Conservation (phyloP, 306 rosid species). For the Gleditsia sinensis region DNA sequence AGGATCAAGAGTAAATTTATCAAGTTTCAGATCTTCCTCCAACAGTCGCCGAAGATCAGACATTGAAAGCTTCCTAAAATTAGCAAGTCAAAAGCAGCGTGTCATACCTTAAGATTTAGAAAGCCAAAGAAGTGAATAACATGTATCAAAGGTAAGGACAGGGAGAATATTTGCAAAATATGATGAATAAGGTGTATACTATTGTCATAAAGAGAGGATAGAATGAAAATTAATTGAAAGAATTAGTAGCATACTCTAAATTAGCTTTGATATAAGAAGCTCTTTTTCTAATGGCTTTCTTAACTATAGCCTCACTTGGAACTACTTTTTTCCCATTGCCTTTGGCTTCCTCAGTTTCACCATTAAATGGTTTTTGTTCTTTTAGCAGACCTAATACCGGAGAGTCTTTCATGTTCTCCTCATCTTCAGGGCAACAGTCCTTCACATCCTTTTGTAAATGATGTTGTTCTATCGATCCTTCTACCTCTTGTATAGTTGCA, state of each 20-base stretch:
- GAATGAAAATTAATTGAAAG: slow-evolving; percentile 14
- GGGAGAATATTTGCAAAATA: neutral
- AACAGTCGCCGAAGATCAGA: slow-evolving; percentile 83
- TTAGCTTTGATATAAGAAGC: slow-evolving; percentile 71
- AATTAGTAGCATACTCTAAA: slow-evolving; percentile 71
- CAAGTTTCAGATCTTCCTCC: slow-evolving; percentile 87
- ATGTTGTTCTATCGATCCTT: slow-evolving; percentile 49
- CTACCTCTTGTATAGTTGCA: slow-evolving; percentile 44
- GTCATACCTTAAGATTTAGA: slow-evolving; percentile 29
- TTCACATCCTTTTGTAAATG: slow-evolving; percentile 50
- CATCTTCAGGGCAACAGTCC: slow-evolving; percentile 54
- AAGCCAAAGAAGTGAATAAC: slow-evolving; percentile 10
- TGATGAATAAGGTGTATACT: neutral
- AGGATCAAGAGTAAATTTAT: slow-evolving; percentile 64
- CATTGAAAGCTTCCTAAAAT: slow-evolving; percentile 70
- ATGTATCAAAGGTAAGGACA: slow-evolving; percentile 8
- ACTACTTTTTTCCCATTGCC: slow-evolving; percentile 50
- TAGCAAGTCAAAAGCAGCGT: slow-evolving; percentile 26
- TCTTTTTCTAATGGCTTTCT: slow-evolving; percentile 74
- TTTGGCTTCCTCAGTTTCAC: slow-evolving; percentile 49
- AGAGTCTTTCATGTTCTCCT: slow-evolving; percentile 73
- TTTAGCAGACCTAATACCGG: slow-evolving; percentile 74
- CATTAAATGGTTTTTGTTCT: slow-evolving; percentile 48
- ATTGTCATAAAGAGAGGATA: slow-evolving; percentile 10
- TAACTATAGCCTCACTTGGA: slow-evolving; percentile 63